phyloP scores from a whole-genome alignment of 768 basidiomycete species.

The Boletellus emodensis region DNA sequence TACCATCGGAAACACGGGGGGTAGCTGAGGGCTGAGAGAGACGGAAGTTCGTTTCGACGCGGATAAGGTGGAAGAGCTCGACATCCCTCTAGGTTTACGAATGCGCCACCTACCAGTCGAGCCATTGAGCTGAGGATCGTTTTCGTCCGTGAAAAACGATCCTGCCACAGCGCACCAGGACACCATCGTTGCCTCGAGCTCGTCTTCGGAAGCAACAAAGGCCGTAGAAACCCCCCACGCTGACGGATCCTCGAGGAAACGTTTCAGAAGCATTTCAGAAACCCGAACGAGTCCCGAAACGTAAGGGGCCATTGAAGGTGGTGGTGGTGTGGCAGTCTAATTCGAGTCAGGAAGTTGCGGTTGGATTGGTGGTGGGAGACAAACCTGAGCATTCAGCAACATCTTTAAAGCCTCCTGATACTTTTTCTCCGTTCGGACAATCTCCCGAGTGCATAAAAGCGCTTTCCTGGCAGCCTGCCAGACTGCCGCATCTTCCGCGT shows the following conservation, averaged over 20 bases:
- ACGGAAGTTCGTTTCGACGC: conserved; percentile 5
- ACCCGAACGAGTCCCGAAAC: conserved; percentile 47
- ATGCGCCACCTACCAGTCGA: conserved; percentile 21
- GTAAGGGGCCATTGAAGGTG: conserved; percentile 49
- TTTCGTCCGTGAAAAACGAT: conserved; percentile 35
- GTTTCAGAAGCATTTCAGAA: conserved; percentile 47
- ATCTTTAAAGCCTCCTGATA: conserved; percentile 38
- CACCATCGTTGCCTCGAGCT: conserved; percentile 53
- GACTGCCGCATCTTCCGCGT: conserved; percentile 23
- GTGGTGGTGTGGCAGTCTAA: conserved; percentile 41
- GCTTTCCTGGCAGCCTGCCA: conserved; percentile 40
- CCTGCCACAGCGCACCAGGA: conserved; percentile 40
- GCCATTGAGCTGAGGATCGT: conserved; percentile 9
- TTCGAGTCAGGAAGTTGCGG: conserved; percentile 7
- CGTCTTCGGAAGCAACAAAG: conserved; percentile 49
- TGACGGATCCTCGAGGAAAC: conserved; percentile 59
- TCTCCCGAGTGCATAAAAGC: conserved; percentile 45
- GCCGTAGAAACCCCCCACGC: conserved; percentile 61
- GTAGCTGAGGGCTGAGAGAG: conserved; percentile 8
- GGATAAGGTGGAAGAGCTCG: conserved; percentile 4
- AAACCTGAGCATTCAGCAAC: conserved; percentile 35
- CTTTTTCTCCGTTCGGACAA: conserved; percentile 44
- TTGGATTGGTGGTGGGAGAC: conserved; percentile 3
- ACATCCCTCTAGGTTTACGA: conserved; percentile 15
- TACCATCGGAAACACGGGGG: conserved; percentile 8